A percentile compares a stretch with the other conserved stretches of the same genome.
These are phyloP conservation scores for Colletotrichum camelliae DNA, from an alignment of 2,329 filamentous ascomycete species.

Conservation along the genomic window DNA sequence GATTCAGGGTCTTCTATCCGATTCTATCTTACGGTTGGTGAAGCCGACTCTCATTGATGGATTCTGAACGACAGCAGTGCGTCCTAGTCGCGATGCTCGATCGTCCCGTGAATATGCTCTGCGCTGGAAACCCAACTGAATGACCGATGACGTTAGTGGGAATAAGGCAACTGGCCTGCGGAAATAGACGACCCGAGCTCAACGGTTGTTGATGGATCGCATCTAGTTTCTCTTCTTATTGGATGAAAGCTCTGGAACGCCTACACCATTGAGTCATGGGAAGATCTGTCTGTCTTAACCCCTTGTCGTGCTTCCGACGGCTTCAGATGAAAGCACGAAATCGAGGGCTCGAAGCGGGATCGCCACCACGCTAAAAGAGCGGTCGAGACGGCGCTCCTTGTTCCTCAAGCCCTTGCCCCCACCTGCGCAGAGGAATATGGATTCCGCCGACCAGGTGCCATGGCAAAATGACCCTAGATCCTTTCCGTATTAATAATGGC, in stretches of 20 bases:
- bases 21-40: not conserved
- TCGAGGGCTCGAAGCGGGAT: not conserved
- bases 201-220: not conserved
- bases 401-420: not conserved
- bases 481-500: slow-evolving; percentile 2
- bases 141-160: not conserved
- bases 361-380: slow-evolving; percentile 2
- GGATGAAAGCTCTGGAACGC: not conserved
- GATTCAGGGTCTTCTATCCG: not conserved
- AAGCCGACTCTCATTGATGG: not conserved
- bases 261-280: slow-evolving; percentile 5
- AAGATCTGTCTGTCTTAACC: not conserved
- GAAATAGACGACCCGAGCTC: not conserved
- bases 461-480: not conserved
- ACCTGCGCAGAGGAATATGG: not conserved
- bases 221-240: not conserved
- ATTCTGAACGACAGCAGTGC: not conserved
- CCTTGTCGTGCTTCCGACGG: not conserved
- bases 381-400: not conserved
- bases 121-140: not conserved
- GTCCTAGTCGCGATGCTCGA: not conserved
- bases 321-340: not conserved
- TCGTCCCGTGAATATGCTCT: not conserved
- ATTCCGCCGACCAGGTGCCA: not conserved
- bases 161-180: not conserved